phyloP scores from a whole-genome alignment of 1,284 basidiomycete species.

The Cryptococcus sp. region DNA sequence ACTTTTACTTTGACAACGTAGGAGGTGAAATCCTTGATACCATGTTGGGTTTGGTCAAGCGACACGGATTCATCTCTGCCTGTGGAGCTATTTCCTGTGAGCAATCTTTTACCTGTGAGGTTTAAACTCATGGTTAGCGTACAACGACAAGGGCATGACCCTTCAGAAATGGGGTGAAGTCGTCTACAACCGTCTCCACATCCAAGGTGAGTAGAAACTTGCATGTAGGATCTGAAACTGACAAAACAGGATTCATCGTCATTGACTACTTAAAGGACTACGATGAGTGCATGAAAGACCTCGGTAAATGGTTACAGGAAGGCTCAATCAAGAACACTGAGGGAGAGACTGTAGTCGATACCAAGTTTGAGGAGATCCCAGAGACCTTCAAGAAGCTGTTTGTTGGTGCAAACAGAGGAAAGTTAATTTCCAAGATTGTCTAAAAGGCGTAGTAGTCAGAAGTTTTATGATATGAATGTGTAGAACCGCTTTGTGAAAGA shows the following conservation, averaged over 20 bases:
- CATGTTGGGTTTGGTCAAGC: conserved; percentile 43
- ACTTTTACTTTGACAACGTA: conserved; percentile 47
- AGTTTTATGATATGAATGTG: too few relatives aligned
- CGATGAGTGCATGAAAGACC: conserved; percentile 15
- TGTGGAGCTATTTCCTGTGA: conserved; percentile 50
- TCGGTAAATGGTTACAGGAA: conserved; percentile 26
- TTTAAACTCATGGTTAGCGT: conserved; percentile 11
- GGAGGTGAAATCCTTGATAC: conserved; percentile 47
- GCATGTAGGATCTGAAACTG: background rate
- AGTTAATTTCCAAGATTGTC: conserved; percentile 37
- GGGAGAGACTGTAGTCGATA: conserved; percentile 34
- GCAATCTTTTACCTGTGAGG: conserved; percentile 1
- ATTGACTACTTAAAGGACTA: conserved; percentile 32
- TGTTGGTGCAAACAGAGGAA: conserved; percentile 37
- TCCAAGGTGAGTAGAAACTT: conserved; percentile 35
- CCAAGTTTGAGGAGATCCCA: conserved; percentile 38
- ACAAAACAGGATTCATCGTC: conserved; percentile 40
- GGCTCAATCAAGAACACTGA: conserved; percentile 35
- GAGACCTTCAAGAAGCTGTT: conserved; percentile 37
- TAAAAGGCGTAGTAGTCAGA: background rate
- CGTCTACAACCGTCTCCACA: conserved; percentile 45
- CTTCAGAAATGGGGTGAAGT: conserved; percentile 34
- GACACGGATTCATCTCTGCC: conserved; percentile 46
- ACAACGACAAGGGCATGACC: conserved; percentile 18
- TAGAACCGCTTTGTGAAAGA: too few relatives aligned